phyloP scores from a whole-genome alignment of 2,329 filamentous ascomycete species.

The Xylariaceae sp. region DNA sequence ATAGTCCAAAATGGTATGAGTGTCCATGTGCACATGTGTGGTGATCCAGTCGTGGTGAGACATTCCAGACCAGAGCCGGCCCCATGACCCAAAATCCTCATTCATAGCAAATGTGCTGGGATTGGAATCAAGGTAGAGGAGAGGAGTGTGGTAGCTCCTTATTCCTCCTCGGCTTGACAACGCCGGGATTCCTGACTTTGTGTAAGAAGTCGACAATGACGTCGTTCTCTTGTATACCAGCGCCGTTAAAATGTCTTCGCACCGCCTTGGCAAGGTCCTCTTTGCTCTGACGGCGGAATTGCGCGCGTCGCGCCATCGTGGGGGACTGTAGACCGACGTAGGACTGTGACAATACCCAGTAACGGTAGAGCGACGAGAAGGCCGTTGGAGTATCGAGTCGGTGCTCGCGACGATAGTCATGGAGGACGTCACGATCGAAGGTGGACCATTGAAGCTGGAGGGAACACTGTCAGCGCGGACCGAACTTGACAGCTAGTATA shows the following conservation, averaged over 20 bases:
- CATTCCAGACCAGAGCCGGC: constrained; percentile 7
- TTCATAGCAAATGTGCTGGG: constrained; percentile 6
- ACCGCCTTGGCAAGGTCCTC: constrained; percentile 67
- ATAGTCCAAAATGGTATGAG: constrained; percentile 3
- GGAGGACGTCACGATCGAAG: constrained; percentile 62
- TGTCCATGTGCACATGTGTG: constrained; percentile 10
- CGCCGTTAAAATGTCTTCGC: constrained; percentile 76
- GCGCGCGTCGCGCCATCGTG: constrained; percentile 64
- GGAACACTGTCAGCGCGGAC: constrained; percentile 13
- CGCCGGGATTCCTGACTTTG: constrained; percentile 57
- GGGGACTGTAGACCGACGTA: constrained; percentile 66
- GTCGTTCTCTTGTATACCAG: constrained; percentile 75
- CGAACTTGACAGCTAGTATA: constrained; percentile 8
- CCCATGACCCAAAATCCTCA: constrained; percentile 10
- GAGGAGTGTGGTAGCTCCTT: constrained; percentile 32
- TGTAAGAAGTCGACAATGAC: constrained; percentile 76
- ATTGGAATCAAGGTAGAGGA: constrained; percentile 28
- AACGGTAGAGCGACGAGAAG: constrained; percentile 60
- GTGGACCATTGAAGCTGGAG: constrained; percentile 59
- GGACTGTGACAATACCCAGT: constrained; percentile 56
- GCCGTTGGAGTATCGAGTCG: constrained; percentile 64
- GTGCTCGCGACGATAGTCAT: constrained; percentile 71
- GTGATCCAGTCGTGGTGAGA: constrained; percentile 5
- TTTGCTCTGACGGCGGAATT: constrained; percentile 62
- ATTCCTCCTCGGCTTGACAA: constrained; percentile 33